A percentile compares a stretch with the other conserved stretches of the same genome.
Conservation (phyloP, 768 basidiomycete species). For the Chalciporus chontae region DNA sequence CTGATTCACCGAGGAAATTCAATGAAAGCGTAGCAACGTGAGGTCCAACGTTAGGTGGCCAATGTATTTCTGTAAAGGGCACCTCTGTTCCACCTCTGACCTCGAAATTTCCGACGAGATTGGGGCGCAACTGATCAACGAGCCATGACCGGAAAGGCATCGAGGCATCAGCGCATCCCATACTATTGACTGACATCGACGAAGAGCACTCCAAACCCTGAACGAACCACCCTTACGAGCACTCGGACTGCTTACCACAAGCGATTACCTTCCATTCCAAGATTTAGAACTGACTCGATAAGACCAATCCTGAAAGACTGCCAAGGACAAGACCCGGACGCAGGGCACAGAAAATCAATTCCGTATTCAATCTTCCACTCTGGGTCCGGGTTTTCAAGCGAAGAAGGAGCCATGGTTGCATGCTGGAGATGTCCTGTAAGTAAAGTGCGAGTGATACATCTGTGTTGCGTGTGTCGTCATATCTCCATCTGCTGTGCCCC, state of each 20-base stretch:
- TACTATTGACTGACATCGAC: neutral
- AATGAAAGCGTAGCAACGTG: no score
- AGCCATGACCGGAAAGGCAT: no score
- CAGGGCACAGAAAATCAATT: neutral
- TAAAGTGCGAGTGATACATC: conserved; percentile 25
- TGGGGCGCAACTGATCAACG: no score
- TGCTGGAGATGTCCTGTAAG: conserved; percentile 12
- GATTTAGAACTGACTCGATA: neutral
- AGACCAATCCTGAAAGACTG: neutral
- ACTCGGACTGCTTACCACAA: neutral
- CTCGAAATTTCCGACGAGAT: no score
- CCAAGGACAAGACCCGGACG: no score
- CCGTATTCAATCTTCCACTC: neutral
- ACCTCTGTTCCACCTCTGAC: no score
- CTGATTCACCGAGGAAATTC: no score
- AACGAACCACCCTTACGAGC: neutral
- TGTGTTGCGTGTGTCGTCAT: conserved; percentile 13
- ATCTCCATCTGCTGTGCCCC: conserved; percentile 15
- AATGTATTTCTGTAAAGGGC: no score
- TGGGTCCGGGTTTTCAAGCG: neutral
- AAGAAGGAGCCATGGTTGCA: conserved; percentile 15
- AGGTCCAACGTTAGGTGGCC: no score
- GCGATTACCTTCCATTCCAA: neutral
- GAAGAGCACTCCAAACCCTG: neutral
- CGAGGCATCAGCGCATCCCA: neutral